These are phyloP conservation scores for Fistulinella prunicolor DNA, from an alignment of 768 basidiomycete species.

Conservation along the genomic window DNA sequence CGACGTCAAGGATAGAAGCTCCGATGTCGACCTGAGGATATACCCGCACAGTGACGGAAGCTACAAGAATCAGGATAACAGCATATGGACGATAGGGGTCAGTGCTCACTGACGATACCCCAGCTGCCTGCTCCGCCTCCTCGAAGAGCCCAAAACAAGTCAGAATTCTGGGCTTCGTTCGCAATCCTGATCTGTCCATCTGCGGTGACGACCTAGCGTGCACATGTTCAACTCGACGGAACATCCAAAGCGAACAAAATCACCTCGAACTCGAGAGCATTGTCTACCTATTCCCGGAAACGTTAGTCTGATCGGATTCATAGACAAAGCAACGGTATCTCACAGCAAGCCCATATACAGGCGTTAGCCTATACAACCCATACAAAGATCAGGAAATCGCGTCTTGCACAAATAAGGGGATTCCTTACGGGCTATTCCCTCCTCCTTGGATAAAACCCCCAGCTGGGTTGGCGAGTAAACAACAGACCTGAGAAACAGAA, in stretches of 20 bases:
- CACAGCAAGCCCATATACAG: constrained; percentile 43
- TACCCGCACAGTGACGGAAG: constrained; percentile 15
- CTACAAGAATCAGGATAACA: constrained; percentile 5
- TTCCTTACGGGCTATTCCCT: constrained; percentile 37
- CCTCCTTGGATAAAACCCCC: constrained; percentile 52
- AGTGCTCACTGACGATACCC: constrained; percentile 39
- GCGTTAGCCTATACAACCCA: constrained; percentile 25
- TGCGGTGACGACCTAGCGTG: constrained; percentile 36
- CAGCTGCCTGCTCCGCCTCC: constrained; percentile 54
- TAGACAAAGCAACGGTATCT: neutral
- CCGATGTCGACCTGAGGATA: constrained; percentile 11
- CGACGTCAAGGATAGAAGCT: constrained; percentile 11
- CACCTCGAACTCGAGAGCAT: constrained; percentile 42
- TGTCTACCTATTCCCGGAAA: constrained; percentile 37
- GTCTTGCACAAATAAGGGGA: neutral
- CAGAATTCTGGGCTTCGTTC: constrained; percentile 41
- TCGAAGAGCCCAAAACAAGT: constrained; percentile 54
- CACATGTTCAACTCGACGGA: neutral
- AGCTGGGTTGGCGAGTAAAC: constrained; percentile 21
- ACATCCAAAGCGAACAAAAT: neutral
- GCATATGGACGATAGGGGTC: no score
- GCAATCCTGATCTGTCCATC: constrained; percentile 37
- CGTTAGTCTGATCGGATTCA: neutral
- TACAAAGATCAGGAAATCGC: neutral
- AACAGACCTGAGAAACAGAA: neutral